A percentile compares a stretch with the other conserved stretches of the same genome.
Evolutionary conservation across 352 stramenopile species (phyloP).

Genomic region (Lagenidium giganteum): DNA sequence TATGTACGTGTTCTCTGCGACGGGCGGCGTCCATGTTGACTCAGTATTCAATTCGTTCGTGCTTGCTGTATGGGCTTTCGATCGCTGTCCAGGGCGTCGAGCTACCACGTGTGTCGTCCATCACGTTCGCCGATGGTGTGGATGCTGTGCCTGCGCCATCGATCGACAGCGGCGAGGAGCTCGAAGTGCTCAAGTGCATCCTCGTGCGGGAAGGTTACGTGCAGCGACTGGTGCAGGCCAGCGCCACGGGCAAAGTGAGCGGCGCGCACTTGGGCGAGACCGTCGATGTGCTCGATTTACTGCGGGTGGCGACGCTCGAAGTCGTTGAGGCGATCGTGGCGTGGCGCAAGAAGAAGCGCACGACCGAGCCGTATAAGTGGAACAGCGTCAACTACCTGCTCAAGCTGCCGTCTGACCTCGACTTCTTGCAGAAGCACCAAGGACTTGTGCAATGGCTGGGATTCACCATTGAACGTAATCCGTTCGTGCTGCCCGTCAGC

Average conservation of each 20-base stretch:
- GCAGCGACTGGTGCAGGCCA: slow-evolving; percentile 55
- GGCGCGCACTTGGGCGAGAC: slow-evolving; percentile 60
- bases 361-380: slow-evolving; percentile 65
- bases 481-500: slow-evolving; percentile 83
- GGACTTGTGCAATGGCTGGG: slow-evolving; percentile 80
- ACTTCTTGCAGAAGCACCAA: slow-evolving; percentile 83
- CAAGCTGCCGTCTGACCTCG: slow-evolving; percentile 86
- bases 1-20: no score
- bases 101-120: slow-evolving; percentile 34
- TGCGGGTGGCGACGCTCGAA: slow-evolving; percentile 85
- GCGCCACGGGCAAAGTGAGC: slow-evolving; percentile 28
- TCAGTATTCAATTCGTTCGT: slow-evolving; percentile 22
- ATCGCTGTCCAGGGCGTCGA: slow-evolving; percentile 17
- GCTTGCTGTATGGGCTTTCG: no score
- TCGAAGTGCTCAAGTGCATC: slow-evolving; percentile 88
- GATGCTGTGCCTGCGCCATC: no score
- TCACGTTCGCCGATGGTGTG: slow-evolving; percentile 26
- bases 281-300: slow-evolving; percentile 82
- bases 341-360: slow-evolving; percentile 56
- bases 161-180: no score
- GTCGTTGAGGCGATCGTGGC: slow-evolving; percentile 74
- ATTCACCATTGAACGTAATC: slow-evolving; percentile 82
- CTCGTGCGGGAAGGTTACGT: slow-evolving; percentile 88
- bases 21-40: no score
- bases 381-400: slow-evolving; percentile 91